Evolutionary conservation across 768 basidiomycete genomes (phyloP), one percentile per base, ranked within the genome.

Genomic region (Mycena epipterygia): DNA sequence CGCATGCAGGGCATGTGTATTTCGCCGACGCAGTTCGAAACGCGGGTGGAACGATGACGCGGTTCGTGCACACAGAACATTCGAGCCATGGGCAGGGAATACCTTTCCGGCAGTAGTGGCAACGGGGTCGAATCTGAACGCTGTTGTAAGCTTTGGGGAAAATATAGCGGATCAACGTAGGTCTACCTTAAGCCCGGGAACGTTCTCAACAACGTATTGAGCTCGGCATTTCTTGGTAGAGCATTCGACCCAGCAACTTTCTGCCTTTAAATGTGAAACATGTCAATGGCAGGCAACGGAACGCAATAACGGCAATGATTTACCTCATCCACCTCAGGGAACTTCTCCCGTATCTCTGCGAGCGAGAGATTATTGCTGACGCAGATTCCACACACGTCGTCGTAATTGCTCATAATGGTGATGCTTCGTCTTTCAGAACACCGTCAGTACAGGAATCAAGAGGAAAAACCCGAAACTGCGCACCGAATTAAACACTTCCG

Each of bases 21-120:
- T 33, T 41, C 41, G 49, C 64, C 37, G 11, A n/a, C 21, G 42
- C 25, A 5, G 70, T 39, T 13, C 74, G 75, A 33, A 66, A 75
- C 29, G 39, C 19, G 9, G 32, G 37, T 0, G 78, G 77, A 32
- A 78, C 70, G 44, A 79, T 72, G 61, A 79, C 42, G 19, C 78
- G 77, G 64, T 78, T 79, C 23, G 64, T 59, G 52, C 78, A 79
- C 5, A 30, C 17, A 9, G 70, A 69, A 49, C 78, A 79, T 29
- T 74, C 75, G 32, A 78, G 35, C 75, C 72, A 76, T 0, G 76
- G 77, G 32, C 77, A 78, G 0, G 60, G 70, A 21, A 49, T 67
- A 19, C 56, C 59, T 48, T 73, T 70, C 21, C 78, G 78, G 56
- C 77, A 79, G 41, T 77, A 78, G 46, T 76, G 55, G 59, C 78